Percentiles rank a stretch among this genome's conserved stretches.
Evolutionary conservation across 1,139 yeast genomes (phyloP).

Genomic region (Geotrichum phurueaensis): DNA sequence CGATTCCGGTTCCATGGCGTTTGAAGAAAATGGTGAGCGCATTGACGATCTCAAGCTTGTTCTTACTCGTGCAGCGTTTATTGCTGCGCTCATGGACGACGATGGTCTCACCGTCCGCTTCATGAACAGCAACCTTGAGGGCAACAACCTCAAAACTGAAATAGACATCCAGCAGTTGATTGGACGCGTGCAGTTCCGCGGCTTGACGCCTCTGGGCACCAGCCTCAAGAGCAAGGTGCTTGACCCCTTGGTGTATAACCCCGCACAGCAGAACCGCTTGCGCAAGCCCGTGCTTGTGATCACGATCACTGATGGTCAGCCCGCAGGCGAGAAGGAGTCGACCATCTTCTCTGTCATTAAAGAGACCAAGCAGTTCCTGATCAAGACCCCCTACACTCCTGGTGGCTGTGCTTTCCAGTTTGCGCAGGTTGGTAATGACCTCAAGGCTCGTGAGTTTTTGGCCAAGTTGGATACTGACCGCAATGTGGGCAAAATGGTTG

Average conservation of each 20-base stretch:
- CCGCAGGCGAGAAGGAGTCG: constrained; percentile 31
- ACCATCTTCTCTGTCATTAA: constrained; percentile 27
- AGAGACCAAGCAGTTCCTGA: constrained; percentile 26
- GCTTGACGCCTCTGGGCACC: constrained; percentile 33
- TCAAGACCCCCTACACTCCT: constrained; percentile 27
- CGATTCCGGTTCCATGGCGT: constrained; percentile 35
- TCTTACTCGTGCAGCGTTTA: constrained; percentile 29
- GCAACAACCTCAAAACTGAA: constrained; percentile 28
- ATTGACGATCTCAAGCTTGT: constrained; percentile 33
- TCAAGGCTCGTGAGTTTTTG: constrained; percentile 32
- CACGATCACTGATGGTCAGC: constrained; percentile 33
- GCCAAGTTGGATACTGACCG: constrained; percentile 30
- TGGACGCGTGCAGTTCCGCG: constrained; percentile 28
- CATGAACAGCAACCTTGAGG: constrained; percentile 29
- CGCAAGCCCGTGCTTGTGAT: constrained; percentile 32
- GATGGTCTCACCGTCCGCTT: constrained; percentile 33
- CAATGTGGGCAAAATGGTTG: constrained; percentile 31
- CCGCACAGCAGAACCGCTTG: constrained; percentile 26
- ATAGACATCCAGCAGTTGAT: constrained; percentile 27
- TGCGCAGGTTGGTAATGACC: constrained; percentile 34
- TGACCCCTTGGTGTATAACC: constrained; percentile 30
- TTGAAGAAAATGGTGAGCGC: constrained; percentile 35
- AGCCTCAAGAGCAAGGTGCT: constrained; percentile 28
- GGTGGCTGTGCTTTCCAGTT: constrained; percentile 34
- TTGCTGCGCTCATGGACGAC: constrained; percentile 31